Evolutionary conservation across 31 red algal genomes (phyloP), one percentile per base, ranked within the genome.

Genomic region (Odonthalia washingtoniensis): DNA sequence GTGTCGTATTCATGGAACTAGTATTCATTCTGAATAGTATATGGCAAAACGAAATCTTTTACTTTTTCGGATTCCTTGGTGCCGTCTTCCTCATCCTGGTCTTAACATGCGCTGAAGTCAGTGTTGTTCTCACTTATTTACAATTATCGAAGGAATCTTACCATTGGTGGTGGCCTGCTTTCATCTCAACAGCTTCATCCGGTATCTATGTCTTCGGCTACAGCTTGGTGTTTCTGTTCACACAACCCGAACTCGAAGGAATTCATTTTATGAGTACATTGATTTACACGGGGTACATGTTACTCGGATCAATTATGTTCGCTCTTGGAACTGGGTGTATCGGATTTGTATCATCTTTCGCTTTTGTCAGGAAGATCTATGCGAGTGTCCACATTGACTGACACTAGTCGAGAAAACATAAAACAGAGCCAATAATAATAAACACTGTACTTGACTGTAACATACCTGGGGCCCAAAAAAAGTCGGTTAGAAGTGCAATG

Each of bases 21-120:
- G 84, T 96, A 42, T 99, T 99, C 82, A 94, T 96, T 46, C 97
- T 99, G n/a, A 95, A 92, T 67, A 89, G 83, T 45, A 81, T 99
- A n/a, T 92, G 89, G 91, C 88, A 92, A 40, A 94, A 96, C 60
- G 75, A 94, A 49, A 84, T 91, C 21, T 96, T 90, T 70, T 94
- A 94, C 83, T 91, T 96, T 44, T 99, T 99, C 61, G 97, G 97
- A 16, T 96, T 99, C 83, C 66, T 96, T 9, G 79, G 80, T 6
- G 65, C 87, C 5, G 94, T 95, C 24, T 93, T 92, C 40, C 36
- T 96, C 17, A 92, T 99, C 89, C 84, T 99, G 28, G 26, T 94
- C 14, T 62, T 98, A 32, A 95, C 94, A 26, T 91, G 89, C 75
- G 93, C 96, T 12, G 92, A 95, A 66, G 92, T 90, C 12, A 93